These are phyloP conservation scores for Wakefieldia striispora DNA, from an alignment of 768 basidiomycete genomes.

Conservation along the genomic window DNA sequence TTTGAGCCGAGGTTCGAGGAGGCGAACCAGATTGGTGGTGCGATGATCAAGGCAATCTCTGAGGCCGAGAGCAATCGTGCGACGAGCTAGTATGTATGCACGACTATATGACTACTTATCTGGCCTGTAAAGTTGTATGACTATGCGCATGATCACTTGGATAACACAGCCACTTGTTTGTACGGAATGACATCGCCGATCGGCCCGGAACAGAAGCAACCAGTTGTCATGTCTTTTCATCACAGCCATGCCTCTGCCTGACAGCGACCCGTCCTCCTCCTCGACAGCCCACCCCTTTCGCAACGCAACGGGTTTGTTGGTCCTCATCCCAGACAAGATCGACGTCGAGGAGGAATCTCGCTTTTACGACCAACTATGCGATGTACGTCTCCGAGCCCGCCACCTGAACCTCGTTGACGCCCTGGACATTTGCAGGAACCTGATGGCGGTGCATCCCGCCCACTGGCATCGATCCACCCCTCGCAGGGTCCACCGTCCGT, in stretches of 20 bases:
- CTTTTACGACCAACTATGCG: slow-evolving; percentile 63
- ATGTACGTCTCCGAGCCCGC: slow-evolving; percentile 28
- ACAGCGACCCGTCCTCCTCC: neutral
- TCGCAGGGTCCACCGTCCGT: slow-evolving; percentile 47
- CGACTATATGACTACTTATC: too few relatives aligned
- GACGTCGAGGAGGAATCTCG: slow-evolving; percentile 67
- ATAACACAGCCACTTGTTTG: neutral
- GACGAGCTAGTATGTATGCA: slow-evolving; percentile 1
- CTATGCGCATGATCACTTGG: too few relatives aligned
- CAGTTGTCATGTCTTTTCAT: neutral
- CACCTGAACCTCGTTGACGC: too few relatives aligned
- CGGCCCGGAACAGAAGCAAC: neutral
- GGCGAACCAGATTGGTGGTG: slow-evolving; percentile 73
- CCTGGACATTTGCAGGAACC: slow-evolving; percentile 13
- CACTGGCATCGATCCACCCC: slow-evolving; percentile 22
- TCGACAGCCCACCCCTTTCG: slow-evolving; percentile 42
- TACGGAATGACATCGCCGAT: neutral
- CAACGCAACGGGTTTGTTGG: slow-evolving; percentile 46
- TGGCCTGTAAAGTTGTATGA: too few relatives aligned
- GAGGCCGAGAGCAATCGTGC: slow-evolving; percentile 53
- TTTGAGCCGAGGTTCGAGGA: slow-evolving; percentile 89
- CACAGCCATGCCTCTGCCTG: slow-evolving; percentile 5
- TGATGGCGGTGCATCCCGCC: slow-evolving; percentile 21
- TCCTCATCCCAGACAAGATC: slow-evolving; percentile 54
- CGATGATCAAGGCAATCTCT: slow-evolving; percentile 89